Base-by-base conservation (phyloP, 2,329 filamentous ascomycete species). In the Curvularia sp. region DNA sequence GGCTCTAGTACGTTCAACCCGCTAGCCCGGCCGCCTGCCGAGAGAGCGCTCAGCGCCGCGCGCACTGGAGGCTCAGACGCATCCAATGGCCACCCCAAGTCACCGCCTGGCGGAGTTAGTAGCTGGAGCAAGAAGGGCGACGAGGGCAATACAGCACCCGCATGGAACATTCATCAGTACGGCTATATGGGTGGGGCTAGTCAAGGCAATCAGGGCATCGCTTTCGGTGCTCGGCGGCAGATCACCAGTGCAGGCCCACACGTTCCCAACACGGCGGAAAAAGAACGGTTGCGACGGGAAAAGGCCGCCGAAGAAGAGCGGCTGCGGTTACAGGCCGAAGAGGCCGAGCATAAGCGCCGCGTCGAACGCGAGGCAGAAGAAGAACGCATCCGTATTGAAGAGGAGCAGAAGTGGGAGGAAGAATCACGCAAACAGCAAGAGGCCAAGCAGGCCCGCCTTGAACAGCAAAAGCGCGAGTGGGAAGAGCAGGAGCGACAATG, bases 81-180 rank as follows among this genome's bases (percentile, higher is more conserved):
- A 44, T 85, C 83, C 31, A 83, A 84, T 51, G 79, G 78, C 49
- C 72, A 76, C 30, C 73, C 78, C 39, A 81, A 75, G 56, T 80
- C 82, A 39, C 77, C 80, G 4, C 72, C 77, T 30, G 81, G 83
- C 13, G 79, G 82, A n/a, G 86, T 94, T 61, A 97, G 91, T 74
- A 96, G 88, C 78, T 98, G 95, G 95, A 96, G 91, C 77, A 96
- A 88, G 75, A 91, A 86, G 76, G 85, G 86, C 55, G 92, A 97
- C 67, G 91, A 97, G 76, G 86, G 86, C 15, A 85, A 84, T 44
- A 97, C 93, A 1, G 84, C 89, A 26, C 95, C 95, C 0, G 95
- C 95, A 1, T 99, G 95, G 95, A 99, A 98, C 75, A 98, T 98
- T 68, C 90, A 93, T 57, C 95, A 99, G 75, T 99, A 99, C 74